Evolutionary conservation across 495 filamentous ascomycete species (phyloP).

Genomic region (Pseudomonodictys pantanalensis): DNA sequence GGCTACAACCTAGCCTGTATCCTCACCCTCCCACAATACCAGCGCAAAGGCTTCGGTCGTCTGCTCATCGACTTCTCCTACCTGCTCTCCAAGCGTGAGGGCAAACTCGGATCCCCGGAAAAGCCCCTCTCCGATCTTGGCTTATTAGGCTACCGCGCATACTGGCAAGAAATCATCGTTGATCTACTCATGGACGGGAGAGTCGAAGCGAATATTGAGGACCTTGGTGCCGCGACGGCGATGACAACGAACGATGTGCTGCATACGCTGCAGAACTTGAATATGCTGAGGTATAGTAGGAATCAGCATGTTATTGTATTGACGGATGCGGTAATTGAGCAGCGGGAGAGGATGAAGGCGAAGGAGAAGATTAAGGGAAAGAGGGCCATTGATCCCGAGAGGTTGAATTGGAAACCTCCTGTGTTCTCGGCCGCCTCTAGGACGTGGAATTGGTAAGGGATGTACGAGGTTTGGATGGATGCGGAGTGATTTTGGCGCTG

Average conservation of each 20-base stretch:
- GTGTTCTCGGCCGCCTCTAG: constrained; percentile 83
- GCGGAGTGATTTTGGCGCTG: no score
- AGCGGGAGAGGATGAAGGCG: constrained; percentile 66
- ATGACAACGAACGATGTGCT: constrained; percentile 97
- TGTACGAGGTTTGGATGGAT: background rate
- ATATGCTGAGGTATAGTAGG: constrained; percentile 91
- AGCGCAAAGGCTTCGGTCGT: constrained; percentile 88
- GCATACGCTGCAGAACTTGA: constrained; percentile 84
- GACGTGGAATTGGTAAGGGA: constrained; percentile 91
- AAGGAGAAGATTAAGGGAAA: constrained; percentile 75
- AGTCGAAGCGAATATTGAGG: constrained; percentile 75
- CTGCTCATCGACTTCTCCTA: constrained; percentile 97
- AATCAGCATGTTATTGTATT: constrained; percentile 89
- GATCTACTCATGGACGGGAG: constrained; percentile 67
- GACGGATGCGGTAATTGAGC: constrained; percentile 74
- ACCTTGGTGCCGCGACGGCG: constrained; percentile 69
- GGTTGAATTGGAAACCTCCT: constrained; percentile 91
- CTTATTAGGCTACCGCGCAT: constrained; percentile 86
- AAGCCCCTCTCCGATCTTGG: constrained; percentile 95
- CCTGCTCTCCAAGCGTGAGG: constrained; percentile 91
- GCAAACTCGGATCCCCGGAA: constrained; percentile 90
- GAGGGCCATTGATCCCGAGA: constrained; percentile 69
- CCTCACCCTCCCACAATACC: constrained; percentile 90
- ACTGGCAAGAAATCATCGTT: constrained; percentile 92
- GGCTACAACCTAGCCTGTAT: constrained; percentile 98